Base-by-base conservation (phyloP, 2,329 filamentous ascomycete species). In the Botrytis porri region DNA sequence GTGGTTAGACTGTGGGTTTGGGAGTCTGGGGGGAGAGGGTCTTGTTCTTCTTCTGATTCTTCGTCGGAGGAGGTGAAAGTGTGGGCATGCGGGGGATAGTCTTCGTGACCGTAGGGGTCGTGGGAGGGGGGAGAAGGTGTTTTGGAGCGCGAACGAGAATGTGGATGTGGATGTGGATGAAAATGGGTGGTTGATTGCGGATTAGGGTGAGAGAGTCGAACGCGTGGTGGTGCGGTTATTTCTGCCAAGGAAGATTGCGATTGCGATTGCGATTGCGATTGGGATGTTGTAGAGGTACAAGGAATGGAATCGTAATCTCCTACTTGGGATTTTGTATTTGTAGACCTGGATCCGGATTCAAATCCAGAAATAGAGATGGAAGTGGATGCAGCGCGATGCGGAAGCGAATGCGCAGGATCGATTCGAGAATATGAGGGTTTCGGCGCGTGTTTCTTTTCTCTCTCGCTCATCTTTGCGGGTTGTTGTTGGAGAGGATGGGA, bases 1-100 rank as follows among this genome's bases (percentile, higher is more conserved):
- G 62, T 71, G 20, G 61, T 67, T 45, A 71, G 22, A n/a, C 59
- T 39, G 16, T 59, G 22, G 41, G 20, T 29, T 29, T 54, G 70
- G 5, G 70, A 32, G 32, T 54, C 14, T 4, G 48, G 25, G 22
- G 18, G 10, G 6, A 29, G 14, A 2, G 14, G 6, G 16, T 54
- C 25, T 29, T 57, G 6, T 54, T 54, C 51, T 54, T n/a, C 48
- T n/a, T 29, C 37, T 14, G 51, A 35, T 9, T 51, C 48, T n/a
- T 51, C 48, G 6, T 37, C 43, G 37, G 18, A 20, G n/a, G 39
- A 10, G 18, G 22, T n/a, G 22, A 9, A 57, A 25, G n/a, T 20
- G 22, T 32, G 35, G 59, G 41, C 1, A 4, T 54, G 12, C 12
- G 2, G 48, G 25, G 10, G 2, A n/a, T 54, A 54, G 12, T 43